Evolutionary conservation across 1,139 yeast genomes (phyloP), one percentile per base, ranked within the genome.

Genomic region (Pichia inconspicua): DNA sequence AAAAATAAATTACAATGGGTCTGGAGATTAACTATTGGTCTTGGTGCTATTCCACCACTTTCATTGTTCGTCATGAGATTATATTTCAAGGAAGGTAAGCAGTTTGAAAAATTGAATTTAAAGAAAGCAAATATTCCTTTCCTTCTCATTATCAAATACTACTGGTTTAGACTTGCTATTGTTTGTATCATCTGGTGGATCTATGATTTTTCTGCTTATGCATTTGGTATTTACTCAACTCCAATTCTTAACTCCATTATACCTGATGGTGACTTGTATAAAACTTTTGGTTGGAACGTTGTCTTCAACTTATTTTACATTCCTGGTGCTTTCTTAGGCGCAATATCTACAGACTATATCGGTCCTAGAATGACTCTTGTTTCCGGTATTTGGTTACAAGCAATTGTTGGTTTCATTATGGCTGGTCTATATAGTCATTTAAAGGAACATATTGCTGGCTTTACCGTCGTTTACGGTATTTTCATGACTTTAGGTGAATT

Each of bases 21-120:
- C 40, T 90, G 97, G 97, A 81, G 97, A 71, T 69, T 89, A 48
- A 80, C 95, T n/a, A 72, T 90, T 43, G 97, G 95, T 40, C 69
- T 90, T 34, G 97, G 97, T 64, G 95, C 89, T n/a, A 76, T 90
- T 50, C 90, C 94, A 40, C 97, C 97, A 44, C 59, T 85, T 48
- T 71, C 85, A 3, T 74, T 90, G 56, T 84, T 90, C 61, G 77
- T 82, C 63, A 66, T 88, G 66, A 84, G 97, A 68, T 60, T 85
- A 62, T 82, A 76, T 64, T 83, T 84, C 72, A 70, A 75, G 55
- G 95, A 89, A 66, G 80, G 86, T 52, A 80, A 78, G 37, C 75
- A 82, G 49, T 90, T 83, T 71, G 66, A 74, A 57, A 82, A 85
- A 64, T 72, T 82, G 60, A 79, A 81, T 66, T 80, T 90, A 72